Percentiles rank a stretch among this genome's conserved stretches.
Conservation (phyloP, 2,329 filamentous ascomycete species). For the Aureobasidium sp. region DNA sequence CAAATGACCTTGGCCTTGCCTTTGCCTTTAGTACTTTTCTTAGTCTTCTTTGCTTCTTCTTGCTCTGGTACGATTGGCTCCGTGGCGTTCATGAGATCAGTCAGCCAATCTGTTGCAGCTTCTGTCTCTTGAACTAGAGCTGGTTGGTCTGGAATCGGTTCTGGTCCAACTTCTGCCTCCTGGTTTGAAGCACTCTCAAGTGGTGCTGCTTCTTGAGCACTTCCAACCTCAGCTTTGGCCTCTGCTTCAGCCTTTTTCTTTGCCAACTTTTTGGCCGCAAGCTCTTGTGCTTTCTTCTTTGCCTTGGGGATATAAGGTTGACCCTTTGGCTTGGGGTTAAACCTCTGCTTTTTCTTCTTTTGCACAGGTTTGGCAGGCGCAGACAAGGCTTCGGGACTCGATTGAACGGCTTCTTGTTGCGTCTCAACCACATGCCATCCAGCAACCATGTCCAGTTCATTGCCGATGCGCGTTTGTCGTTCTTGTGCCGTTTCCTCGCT, state of each 20-base stretch:
- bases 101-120: background rate
- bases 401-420: background rate
- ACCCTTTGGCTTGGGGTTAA: background rate
- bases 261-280: background rate
- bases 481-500: background rate
- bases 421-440: background rate
- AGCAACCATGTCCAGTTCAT: background rate
- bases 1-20: slow-evolving; percentile 1
- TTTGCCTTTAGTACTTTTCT: background rate
- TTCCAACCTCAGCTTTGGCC: background rate
- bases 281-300: background rate
- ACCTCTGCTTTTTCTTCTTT: slow-evolving; percentile 7
- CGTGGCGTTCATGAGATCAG: slow-evolving; percentile 1
- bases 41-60: background rate
- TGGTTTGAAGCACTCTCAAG: background rate
- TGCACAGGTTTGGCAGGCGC: background rate
- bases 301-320: background rate
- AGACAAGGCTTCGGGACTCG: background rate
- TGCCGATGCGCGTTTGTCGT: background rate
- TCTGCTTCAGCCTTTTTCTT: background rate
- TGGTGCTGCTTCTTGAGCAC: background rate
- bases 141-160: background rate
- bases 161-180: background rate
- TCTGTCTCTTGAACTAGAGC: background rate
- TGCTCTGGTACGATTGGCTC: background rate